These are phyloP conservation scores for Guillardia theta DNA, from an alignment of 78 protist species.

Conservation along the genomic window DNA sequence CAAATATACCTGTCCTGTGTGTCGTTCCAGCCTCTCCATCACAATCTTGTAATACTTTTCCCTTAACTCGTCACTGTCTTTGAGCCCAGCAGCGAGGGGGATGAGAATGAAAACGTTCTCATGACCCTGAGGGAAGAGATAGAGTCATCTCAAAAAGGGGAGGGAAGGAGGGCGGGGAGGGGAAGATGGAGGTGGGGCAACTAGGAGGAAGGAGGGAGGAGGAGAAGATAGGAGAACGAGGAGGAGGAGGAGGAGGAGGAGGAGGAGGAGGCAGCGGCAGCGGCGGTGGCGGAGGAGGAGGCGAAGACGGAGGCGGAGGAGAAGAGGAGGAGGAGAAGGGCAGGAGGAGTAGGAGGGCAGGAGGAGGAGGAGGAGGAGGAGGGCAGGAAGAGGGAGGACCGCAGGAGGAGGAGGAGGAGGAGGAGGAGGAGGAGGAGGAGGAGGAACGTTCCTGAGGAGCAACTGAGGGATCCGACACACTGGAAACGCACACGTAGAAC, in stretches of 20 bases:
- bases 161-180: background rate
- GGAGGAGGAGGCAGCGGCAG: background rate
- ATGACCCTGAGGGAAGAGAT: background rate
- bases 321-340: background rate
- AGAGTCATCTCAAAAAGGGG: background rate
- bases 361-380: too few relatives aligned
- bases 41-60: background rate
- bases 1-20: background rate
- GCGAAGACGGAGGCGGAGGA: background rate
- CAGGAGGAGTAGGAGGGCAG: background rate
- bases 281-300: background rate
- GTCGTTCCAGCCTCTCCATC: background rate
- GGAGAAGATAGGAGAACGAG: background rate
- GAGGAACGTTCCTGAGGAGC: too few relatives aligned
- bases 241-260: background rate
- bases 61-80: background rate
- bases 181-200: background rate
- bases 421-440: too few relatives aligned
- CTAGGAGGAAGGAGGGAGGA: background rate
- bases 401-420: too few relatives aligned
- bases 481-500: background rate
- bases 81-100: conserved; percentile 26
- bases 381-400: too few relatives aligned
- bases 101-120: background rate
- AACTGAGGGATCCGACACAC: too few relatives aligned